These are phyloP conservation scores for Fragosphaeria purpurea DNA, from an alignment of 2,329 filamentous ascomycete genomes.

Conservation along the genomic window DNA sequence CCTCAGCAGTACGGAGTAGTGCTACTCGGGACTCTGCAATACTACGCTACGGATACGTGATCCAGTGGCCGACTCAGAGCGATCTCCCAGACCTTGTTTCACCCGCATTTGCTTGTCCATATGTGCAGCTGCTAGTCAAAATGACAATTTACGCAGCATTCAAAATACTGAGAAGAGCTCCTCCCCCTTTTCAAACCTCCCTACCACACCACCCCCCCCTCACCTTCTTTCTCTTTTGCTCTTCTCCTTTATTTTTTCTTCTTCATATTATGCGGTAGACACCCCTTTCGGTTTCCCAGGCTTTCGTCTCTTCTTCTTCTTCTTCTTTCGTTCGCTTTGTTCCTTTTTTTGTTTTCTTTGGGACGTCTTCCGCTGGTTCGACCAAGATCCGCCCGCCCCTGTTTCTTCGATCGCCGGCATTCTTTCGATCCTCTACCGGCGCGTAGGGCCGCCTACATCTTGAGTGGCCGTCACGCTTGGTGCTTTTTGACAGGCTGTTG, in stretches of 20 bases:
- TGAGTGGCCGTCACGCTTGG: too few relatives aligned
- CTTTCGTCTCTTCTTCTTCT: not conserved
- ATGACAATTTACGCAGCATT: too few relatives aligned
- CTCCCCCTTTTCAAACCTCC: not conserved
- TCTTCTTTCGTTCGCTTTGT: not conserved
- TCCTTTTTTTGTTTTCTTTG: not conserved
- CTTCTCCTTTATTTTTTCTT: not conserved
- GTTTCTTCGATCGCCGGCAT: not conserved
- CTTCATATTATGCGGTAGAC: not conserved
- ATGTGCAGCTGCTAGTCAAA: too few relatives aligned
- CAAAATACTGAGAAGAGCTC: slow-evolving; percentile 1
- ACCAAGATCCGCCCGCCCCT: slow-evolving; percentile 1
- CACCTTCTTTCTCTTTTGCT: not conserved
- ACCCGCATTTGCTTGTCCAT: not conserved
- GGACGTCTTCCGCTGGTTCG: slow-evolving; percentile 5
- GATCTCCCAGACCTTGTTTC: slow-evolving; percentile 7
- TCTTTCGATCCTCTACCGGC: too few relatives aligned
- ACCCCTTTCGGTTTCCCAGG: too few relatives aligned
- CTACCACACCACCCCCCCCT: not conserved
- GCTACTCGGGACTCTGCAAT: too few relatives aligned
- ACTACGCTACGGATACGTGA: slow-evolving; percentile 16
- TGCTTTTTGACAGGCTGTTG: too few relatives aligned
- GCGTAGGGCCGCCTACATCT: too few relatives aligned
- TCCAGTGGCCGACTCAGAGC: slow-evolving; percentile 19
- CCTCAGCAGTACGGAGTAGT: too few relatives aligned